A percentile compares a stretch with the other conserved stretches of the same genome.
Conservation (phyloP, 306 rosid species). For the Begonia fuchsioides region DNA sequence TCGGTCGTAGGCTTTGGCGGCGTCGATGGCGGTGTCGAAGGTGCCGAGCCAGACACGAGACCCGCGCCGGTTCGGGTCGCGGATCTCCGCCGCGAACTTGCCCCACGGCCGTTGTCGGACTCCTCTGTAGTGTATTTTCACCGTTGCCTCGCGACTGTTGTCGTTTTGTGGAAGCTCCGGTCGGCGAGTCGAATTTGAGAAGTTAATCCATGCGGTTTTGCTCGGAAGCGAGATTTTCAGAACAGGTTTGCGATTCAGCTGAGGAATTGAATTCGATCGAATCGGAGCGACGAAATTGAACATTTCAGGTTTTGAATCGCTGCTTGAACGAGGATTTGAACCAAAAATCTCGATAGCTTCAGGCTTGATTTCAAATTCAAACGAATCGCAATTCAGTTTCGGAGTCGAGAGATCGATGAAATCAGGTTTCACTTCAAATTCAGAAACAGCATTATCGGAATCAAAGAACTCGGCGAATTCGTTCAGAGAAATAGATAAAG, state of each 20-base stretch:
- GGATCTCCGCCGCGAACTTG: constrained; percentile 72
- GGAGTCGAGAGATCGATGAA: constrained; percentile 25
- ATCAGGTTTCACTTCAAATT: constrained; percentile 29
- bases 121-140: constrained; percentile 43
- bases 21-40: constrained; percentile 45
- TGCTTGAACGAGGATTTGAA: background rate
- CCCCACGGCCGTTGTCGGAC: constrained; percentile 83
- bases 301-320: background rate
- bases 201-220: constrained; percentile 54
- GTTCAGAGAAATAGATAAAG: constrained; percentile 18
- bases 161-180: background rate
- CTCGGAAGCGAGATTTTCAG: constrained; percentile 43
- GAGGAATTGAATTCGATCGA: background rate
- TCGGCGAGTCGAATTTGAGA: constrained; percentile 16
- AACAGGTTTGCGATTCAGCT: constrained; percentile 30
- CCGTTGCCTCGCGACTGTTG: background rate
- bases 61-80: constrained; percentile 57
- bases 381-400: constrained; percentile 8
- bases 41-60: constrained; percentile 82
- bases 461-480: constrained; percentile 14
- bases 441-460: constrained; percentile 12
- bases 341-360: background rate
- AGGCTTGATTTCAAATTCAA: background rate
- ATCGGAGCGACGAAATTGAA: constrained; percentile 5
- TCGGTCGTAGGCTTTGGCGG: constrained; percentile 67